A percentile compares a stretch with the other conserved stretches of the same genome.
phyloP scores from a whole-genome alignment of 2,329 filamentous ascomycete species.

The Bipolaris victoriae region DNA sequence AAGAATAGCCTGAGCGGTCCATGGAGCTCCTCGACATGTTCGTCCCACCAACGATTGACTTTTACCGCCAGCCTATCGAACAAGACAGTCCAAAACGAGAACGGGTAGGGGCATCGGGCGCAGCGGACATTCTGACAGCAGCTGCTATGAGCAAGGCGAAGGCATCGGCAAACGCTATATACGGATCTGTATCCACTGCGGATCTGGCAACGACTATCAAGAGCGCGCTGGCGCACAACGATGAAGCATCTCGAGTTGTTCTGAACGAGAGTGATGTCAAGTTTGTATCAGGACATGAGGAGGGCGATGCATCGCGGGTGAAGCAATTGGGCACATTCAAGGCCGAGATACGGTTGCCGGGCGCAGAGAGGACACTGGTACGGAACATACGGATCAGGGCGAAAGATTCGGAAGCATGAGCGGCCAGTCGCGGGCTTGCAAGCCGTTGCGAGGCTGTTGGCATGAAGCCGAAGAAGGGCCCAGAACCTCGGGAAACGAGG shows the following conservation, averaged over 20 bases:
- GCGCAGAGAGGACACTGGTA: slow-evolving; percentile 48
- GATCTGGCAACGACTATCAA: slow-evolving; percentile 59
- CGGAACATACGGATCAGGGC: slow-evolving; percentile 44
- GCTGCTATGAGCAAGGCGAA: slow-evolving; percentile 42
- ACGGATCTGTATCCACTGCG: slow-evolving; percentile 61
- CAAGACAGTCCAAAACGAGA: slow-evolving; percentile 39
- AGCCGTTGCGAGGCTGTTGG: slow-evolving; percentile 8
- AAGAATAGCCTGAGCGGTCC: slow-evolving; percentile 50
- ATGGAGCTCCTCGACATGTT: slow-evolving; percentile 57
- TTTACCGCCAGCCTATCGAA: slow-evolving; percentile 55
- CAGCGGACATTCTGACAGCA: slow-evolving; percentile 46
- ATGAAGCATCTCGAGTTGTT: slow-evolving; percentile 58
- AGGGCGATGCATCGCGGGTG: slow-evolving; percentile 52
- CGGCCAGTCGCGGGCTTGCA: slow-evolving; percentile 1
- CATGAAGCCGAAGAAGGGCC: background rate
- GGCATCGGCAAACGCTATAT: slow-evolving; percentile 49
- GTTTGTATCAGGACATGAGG: slow-evolving; percentile 52
- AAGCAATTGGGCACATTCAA: slow-evolving; percentile 61
- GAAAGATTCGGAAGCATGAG: slow-evolving; percentile 32
- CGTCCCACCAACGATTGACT: slow-evolving; percentile 56
- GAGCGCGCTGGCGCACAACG: slow-evolving; percentile 57
- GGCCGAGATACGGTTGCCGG: slow-evolving; percentile 59
- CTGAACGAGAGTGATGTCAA: slow-evolving; percentile 58
- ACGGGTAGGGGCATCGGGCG: slow-evolving; percentile 44
- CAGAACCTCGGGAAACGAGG: slow-evolving; percentile 19